phyloP scores from a whole-genome alignment of 169 alveolate species.

The Plasmodium berghei region DNA sequence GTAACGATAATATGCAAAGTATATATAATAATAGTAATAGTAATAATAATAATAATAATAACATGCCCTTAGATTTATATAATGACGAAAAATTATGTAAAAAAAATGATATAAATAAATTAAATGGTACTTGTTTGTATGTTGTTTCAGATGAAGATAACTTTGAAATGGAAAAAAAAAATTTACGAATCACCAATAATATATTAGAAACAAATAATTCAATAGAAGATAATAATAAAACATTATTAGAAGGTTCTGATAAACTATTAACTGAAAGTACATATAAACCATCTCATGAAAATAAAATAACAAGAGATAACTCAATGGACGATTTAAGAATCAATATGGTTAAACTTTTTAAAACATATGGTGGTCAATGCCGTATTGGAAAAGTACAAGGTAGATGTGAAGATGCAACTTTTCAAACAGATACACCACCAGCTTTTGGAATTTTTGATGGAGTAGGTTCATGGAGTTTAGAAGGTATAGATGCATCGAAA shows the following conservation, averaged over 20 bases:
- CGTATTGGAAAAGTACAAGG: conserved; percentile 76
- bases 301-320: conserved; percentile 23
- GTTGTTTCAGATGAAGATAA: conserved; percentile 69
- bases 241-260: conserved; percentile 22
- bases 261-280: conserved; percentile 12
- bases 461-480: conserved; percentile 84
- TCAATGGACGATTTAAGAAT: conserved; percentile 61
- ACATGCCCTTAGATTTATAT: conserved; percentile 28
- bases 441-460: conserved; percentile 85
- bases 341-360: conserved; percentile 56
- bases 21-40: neutral
- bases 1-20: neutral
- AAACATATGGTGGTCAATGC: conserved; percentile 74
- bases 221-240: conserved; percentile 53
- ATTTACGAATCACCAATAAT: neutral
- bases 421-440: conserved; percentile 78
- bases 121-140: conserved; percentile 66
- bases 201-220: conserved; percentile 4
- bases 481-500: conserved; percentile 83
- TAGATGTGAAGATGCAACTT: conserved; percentile 83
- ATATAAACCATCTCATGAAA: conserved; percentile 40
- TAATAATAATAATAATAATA: neutral
- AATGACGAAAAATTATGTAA: conserved; percentile 29
- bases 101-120: conserved; percentile 36
- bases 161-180: conserved; percentile 28